These are phyloP conservation scores for Asterochloris sp. DNA, from an alignment of 139 green algal species.

Conservation along the genomic window DNA sequence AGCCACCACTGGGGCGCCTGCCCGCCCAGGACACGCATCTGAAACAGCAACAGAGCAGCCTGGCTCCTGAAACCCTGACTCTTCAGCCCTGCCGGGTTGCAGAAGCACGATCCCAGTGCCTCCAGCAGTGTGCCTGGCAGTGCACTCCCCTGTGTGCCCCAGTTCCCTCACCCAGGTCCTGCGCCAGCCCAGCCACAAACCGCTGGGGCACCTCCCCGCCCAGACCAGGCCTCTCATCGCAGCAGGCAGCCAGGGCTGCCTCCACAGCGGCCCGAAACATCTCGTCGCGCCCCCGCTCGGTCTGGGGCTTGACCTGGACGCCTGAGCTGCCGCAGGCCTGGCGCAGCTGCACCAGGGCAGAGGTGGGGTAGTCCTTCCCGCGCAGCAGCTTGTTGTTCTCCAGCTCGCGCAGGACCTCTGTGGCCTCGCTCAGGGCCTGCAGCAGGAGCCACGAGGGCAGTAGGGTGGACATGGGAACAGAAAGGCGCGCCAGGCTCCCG, in stretches of 20 bases:
- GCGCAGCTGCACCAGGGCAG: constrained; percentile 29
- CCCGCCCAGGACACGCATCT: no score
- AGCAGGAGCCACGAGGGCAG: background rate
- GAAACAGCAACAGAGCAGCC: no score
- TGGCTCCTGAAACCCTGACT: no score
- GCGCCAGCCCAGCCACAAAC: constrained; percentile 38
- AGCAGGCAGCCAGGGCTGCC: constrained; percentile 16
- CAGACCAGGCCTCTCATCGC: constrained; percentile 22
- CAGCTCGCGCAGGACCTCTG: constrained; percentile 27
- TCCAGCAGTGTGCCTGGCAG: no score
- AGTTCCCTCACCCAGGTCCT: constrained; percentile 21
- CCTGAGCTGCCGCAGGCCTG: constrained; percentile 25
- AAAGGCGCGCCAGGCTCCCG: no score
- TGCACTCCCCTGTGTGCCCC: background rate
- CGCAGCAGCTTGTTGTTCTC: constrained; percentile 37
- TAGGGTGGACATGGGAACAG: no score
- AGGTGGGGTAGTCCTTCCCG: constrained; percentile 42
- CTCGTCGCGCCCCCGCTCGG: constrained; percentile 34
- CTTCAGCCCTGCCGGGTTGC: no score
- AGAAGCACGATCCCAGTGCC: no score
- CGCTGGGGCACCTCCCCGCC: constrained; percentile 3
- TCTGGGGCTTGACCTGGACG: constrained; percentile 31
- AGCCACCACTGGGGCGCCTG: no score
- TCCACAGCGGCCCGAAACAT: constrained; percentile 42
- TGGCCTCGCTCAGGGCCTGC: constrained; percentile 23